Base-by-base conservation (phyloP, 2,329 filamentous ascomycete species). In the Phyllosticta paracitricarpa region DNA sequence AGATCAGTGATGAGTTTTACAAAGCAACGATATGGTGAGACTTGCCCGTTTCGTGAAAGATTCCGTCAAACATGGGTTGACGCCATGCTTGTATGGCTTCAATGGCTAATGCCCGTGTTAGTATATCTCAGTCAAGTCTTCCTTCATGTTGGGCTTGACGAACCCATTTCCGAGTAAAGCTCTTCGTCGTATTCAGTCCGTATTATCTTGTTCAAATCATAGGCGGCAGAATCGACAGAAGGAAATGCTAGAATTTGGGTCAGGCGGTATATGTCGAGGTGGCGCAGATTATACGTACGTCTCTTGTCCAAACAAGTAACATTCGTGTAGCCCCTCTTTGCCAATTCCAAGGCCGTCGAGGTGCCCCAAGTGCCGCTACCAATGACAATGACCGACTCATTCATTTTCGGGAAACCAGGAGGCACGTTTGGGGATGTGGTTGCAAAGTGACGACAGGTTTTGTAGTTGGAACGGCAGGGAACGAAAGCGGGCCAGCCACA, bases 321-420 rank as follows among this genome's bases (percentile, higher is more conserved):
- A 57, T 69, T 62, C 8, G 65, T 66, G 63, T 70, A 70, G 33
- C 70, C 68, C 48, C 68, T 66, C n/a, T 64, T 66, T 12, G 67
- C 68, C 25, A 72, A 65, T 58, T 72, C 68, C 24, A 68, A 66
- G 40, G 69, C 70, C 19, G 69, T 70, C 10, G 69, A 71, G 17
- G 71, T 63, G 3, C 71, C 70, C 17, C 70, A 72, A 3, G 70
- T 69, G 57, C 71, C 70, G 24, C 64, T 68, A 19, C 68, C 69
- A n/a, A 72, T 60, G 12, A 48, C 40, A 17, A 48, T 17, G 40
- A 48, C n/a, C 14, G 40, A 48, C 40, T 48, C 40, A n/a, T 48
- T n/a, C 40, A 48, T 48, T 48, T n/a, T 48, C n/a, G 17, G n/a
- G 14, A 14, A 4, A 17, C 3, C 40, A 48, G 40, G n/a, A 19